Base-by-base conservation (phyloP, 148 eudicot species). In the Fagopyrum tataricum region DNA sequence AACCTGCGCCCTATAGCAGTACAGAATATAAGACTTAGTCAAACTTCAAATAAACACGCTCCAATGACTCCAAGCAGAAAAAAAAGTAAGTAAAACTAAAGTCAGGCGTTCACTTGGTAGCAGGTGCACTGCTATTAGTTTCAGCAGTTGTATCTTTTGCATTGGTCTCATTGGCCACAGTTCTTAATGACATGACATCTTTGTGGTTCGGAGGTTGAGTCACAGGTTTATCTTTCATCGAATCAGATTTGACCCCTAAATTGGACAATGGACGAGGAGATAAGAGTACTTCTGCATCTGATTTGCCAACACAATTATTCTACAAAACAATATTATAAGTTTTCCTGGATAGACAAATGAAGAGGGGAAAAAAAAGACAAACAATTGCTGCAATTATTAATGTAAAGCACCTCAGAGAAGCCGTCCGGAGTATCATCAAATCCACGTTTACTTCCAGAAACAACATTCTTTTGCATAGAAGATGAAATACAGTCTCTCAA, bases 361-460 rank as follows among this genome's bases (percentile, higher is more conserved):
- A 31, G 37, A 31, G 37, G 14, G 21, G 37, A 58, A 9, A 23
- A 1, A 14, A 9, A 39, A 40, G 67, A 31, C 37, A 31, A 31
- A 31, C 37, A 31, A 31, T 31, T 1, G 37, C 37, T 31, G 37
- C 39, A 15, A 2, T 48, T 7, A 42, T 31, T 17, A 1, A 42
- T 12, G 37, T 17, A 8, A 39, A 31, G 44, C 67, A 79, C 81
- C 83, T 80, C 37, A 31, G 37, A 31, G 37, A 31, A 31, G 37
- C 37, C 37, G 37, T 3, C 79, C 81, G 79, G 70, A 61, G 90
- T 74, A 67, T 81, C 88, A 48, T 84, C 73, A 73, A 83, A 87
- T 49, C 88, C 91, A 71, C 93, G 80, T 79, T 89, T 89, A 78
- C 76, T 82, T 24, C 93, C 87, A 10, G 89, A 80, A 61, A 82